Base-by-base conservation (phyloP, 257 asterid species). In the Echites panduratus region DNA sequence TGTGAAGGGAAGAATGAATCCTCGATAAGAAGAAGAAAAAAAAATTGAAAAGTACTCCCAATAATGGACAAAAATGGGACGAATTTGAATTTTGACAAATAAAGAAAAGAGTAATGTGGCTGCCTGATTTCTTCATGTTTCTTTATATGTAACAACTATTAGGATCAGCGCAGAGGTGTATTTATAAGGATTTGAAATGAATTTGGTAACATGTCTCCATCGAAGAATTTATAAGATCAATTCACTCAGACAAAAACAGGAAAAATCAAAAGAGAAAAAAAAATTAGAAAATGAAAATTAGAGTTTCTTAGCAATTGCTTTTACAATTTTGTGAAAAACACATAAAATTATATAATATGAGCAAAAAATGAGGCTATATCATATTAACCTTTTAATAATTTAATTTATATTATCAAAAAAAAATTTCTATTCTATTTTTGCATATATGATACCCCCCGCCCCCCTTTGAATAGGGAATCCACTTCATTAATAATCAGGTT, bases 1-100 rank as follows among this genome's bases (percentile, higher is more conserved):
- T n/a, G n/a, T n/a, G n/a, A n/a, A n/a, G n/a, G n/a, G 38, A 32
- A 53, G 20, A 19, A 17, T 20, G 24, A 20, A 49, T 41, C 45
- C 5, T 41, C 4, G 5, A 41, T 41, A 1, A 1, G 3, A 32
- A 32, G 3, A 32, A 1, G 3, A 32, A 45, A 45, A 45, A 7
- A 45, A 45, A 45, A 7, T 24, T 56, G 16, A 56, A 56, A 56
- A 56, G 11, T 9, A 32, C 38, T 32, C 38, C 38, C 3, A 24
- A 24, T 57, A 24, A 22, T 9, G 38, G 22, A 56, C 14, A 13
- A 57, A 14, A 57, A 57, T 24, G 9, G 35, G 64, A 9, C 11
- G 64, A 57, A 24, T 57, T 57, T 57, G 38, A 57, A 57, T 9
- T 57, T 57, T 57, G 64, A 57, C 64, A 57, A 57, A 57, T 57